Base-by-base conservation (phyloP, 768 basidiomycete species). In the Boletellus sp. region DNA sequence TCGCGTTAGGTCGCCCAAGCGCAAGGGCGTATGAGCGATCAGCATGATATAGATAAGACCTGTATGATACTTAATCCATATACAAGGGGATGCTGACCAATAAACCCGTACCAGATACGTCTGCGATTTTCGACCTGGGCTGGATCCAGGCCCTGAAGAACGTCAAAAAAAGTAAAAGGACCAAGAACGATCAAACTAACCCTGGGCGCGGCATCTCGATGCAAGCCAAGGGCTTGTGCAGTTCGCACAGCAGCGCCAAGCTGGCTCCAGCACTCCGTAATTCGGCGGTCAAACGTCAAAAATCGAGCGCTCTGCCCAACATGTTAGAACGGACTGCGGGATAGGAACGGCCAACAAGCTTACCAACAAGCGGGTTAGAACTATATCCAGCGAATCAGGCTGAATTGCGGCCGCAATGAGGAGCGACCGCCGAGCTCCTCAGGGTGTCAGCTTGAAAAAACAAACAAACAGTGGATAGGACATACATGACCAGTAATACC, bases 401-500 rank as follows among this genome's bases (percentile, higher is more conserved):
- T 95, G 92, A 35, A 97, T 89, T 2, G 94, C 94, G 24, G 91
- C 92, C 11, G 93, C 90, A 48, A 96, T 89, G 24, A 97, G 75
- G 42, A 97, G 77, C 10, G 90, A 89, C 38, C 92, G 77, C 45
- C 94, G 84, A 40, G 92, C 93, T 94, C 59, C 45, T 26, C 31
- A 36, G 43, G 9, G 41, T 45, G 50, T 68, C 49, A 68, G 60
- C 33, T 44, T 10, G 52, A 54, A 47, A 58, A 42, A 38, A 35
- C 6, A 48, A 16, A 17, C 9, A 34, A n/a, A n/a, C n/a, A 31
- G 32, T 47, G 23, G 7, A 15, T 31, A 44, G 12, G 37, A 78
- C 92, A 70, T 63, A 94, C 92, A 94, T 47, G 87, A 90, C 94
- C 94, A 97, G 63, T 96, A 95, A 72, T 92, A 95, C 53, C 92